A percentile compares a stretch with the other conserved stretches of the same genome.
Conservation (phyloP, 2,329 filamentous ascomycete species). For the Curvularia sp. region DNA sequence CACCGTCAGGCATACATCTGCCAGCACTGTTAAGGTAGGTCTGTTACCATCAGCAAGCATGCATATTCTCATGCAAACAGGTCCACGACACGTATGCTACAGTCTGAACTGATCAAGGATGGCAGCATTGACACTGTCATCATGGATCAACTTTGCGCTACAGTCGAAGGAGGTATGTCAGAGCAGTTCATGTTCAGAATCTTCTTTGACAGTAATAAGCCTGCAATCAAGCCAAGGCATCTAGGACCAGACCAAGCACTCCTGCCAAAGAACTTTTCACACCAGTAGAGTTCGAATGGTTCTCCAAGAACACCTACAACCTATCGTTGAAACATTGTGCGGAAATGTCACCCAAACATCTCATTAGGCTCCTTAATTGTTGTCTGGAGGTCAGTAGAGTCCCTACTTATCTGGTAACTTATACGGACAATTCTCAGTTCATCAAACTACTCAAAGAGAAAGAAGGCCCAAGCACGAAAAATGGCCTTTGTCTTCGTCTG, state of each 20-base stretch:
- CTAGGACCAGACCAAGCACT: constrained; percentile 52
- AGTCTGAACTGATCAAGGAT: constrained; percentile 52
- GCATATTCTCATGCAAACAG: constrained; percentile 32
- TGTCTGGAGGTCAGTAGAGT: constrained; percentile 51
- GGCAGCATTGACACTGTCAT: constrained; percentile 34
- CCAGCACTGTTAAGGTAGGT: constrained; percentile 70
- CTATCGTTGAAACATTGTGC: constrained; percentile 69
- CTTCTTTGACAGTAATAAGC: constrained; percentile 52
- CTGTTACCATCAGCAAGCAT: constrained; percentile 43
- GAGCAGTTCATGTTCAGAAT: neutral
- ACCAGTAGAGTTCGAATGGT: constrained; percentile 77
- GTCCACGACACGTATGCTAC: constrained; percentile 56
- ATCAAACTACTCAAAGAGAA: constrained; percentile 48
- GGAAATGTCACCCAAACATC: constrained; percentile 62
- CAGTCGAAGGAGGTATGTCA: constrained; percentile 60
- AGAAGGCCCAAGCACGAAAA: constrained; percentile 30
- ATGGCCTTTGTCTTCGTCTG: constrained; percentile 64
- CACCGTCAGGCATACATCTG: constrained; percentile 62
- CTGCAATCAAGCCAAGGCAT: constrained; percentile 56
- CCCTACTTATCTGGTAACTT: neutral
- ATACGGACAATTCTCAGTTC: constrained; percentile 43
- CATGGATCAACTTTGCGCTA: constrained; percentile 60
- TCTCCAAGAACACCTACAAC: constrained; percentile 83
- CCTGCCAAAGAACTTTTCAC: constrained; percentile 60
- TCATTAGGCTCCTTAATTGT: constrained; percentile 62